Evolutionary conservation across 2,329 filamentous ascomycete genomes (phyloP), one percentile per base, ranked within the genome.

Genomic region (Aspergillus carbonarius): DNA sequence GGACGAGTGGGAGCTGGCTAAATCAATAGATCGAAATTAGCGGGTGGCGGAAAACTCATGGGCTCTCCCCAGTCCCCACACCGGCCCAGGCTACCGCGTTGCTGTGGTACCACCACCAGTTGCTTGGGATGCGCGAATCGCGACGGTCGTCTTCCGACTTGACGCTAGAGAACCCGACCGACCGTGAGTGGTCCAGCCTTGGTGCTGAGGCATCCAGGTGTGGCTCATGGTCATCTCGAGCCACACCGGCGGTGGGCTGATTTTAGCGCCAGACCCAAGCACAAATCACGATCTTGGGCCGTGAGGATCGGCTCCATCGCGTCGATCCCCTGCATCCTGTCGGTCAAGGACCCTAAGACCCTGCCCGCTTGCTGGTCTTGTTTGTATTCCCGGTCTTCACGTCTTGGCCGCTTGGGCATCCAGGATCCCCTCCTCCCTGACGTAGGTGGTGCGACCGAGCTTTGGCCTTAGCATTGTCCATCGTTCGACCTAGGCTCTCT

Each of bases 291-390:
- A 20, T 44, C 30, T 4, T 30, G 44, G 17, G 44, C 15, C 25
- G n/a, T 18, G 35, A 50, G 32, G 34, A 50, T 51, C 32, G 52
- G 55, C 46, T 30, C 55, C 25, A 32, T 32, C 39, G 30, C 20
- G 55, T 34, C 48, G 55, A 57, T 57, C 55, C 37, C 55, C 47
- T 57, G 55, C 55, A 57, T 52, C 55, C 39, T 44, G 30, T 56
- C 46, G 54, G 54, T 49, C 54, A 56, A 56, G 46, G 35, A 12
- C 40, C 40, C 34, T 30, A 46, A 34, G 27, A 30, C 35, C 34
- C n/a, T 30, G 37, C 30, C 54, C 27, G 18, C 20, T 39, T 50
- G 35, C 30, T 50, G 37, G 44, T 42, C 49, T 37, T 54, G 25
- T 34, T 35, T 40, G 44, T 27, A 23, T 30, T 32, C n/a, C 44